Evolutionary conservation across 169 alveolate species (phyloP).

Genomic region (Plasmodium chabaudi): DNA sequence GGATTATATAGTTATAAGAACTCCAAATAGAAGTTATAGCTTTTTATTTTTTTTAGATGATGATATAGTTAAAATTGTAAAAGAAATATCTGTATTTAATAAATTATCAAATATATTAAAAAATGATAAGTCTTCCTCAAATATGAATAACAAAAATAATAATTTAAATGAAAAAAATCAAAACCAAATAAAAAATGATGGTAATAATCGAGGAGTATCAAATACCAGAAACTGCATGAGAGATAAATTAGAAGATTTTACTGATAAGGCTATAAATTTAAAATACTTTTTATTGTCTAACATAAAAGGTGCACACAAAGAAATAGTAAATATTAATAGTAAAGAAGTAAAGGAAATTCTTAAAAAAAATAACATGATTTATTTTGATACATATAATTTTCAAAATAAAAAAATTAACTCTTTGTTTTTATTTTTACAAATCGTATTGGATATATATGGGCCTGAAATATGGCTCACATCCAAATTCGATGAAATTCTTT

Average conservation of each 20-base stretch:
- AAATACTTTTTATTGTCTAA: constrained; percentile 24
- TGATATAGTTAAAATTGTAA: constrained; percentile 15
- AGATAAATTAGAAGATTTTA: neutral
- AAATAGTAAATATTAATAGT: constrained; percentile 5
- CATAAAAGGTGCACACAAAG: constrained; percentile 2
- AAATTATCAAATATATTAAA: constrained; percentile 24
- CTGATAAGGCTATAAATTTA: constrained; percentile 4
- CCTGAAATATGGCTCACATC: constrained; percentile 72
- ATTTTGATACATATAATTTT: constrained; percentile 46
- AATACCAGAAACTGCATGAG: neutral
- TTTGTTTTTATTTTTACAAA: constrained; percentile 54
- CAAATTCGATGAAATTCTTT: constrained; percentile 54
- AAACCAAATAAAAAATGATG: neutral
- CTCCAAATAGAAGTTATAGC: constrained; percentile 33
- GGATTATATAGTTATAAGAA: constrained; percentile 48
- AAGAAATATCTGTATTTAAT: constrained; percentile 2
- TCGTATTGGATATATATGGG: constrained; percentile 55
- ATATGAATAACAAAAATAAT: neutral
- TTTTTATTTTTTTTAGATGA: constrained; percentile 50
- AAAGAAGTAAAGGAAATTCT: constrained; percentile 19
- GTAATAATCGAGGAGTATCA: neutral
- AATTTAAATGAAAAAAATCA: neutral
- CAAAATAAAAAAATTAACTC: constrained; percentile 38
- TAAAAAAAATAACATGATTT: constrained; percentile 38
- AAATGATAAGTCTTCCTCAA: neutral